Evolutionary conservation across 148 eudicot species (phyloP), one percentile per base, ranked within the genome.

Genomic region (Amaranthus palmeri): DNA sequence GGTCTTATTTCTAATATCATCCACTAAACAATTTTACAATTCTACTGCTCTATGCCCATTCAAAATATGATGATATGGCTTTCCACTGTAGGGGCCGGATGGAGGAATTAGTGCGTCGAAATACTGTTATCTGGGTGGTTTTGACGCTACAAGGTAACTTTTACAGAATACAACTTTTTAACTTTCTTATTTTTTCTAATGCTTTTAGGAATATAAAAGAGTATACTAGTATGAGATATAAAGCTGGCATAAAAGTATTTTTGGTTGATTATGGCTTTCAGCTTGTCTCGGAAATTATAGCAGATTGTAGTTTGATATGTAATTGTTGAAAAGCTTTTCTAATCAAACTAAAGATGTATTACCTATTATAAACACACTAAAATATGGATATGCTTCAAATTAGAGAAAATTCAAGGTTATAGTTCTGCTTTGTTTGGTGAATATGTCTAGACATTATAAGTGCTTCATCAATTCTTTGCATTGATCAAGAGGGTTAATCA

Each of bases 121-220:
- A 64, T 91, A 93, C 78, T 88, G 96, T 83, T 93, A 91, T 70
- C 79, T 93, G 81, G 98, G 98, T 68, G 98, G 98, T 65, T 93
- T 93, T 88, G 98, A 93, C 77, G 97, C 97, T 57, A 93, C 98
- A 78, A 93, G 98, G 97, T 93, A 72, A 79, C 43, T 44, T 59
- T 13, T 17, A 50, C 66, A 3, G 46, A 6, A 45, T 36, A 52
- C 14, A 64, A 14, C 6, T 46, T 56, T 2, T 49, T 44, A 8
- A 55, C 40, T 58, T 66, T 25, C 13, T 8, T 48, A 56, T 14
- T 14, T 10, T 5, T 48, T 48, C 49, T 0, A 25, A 14, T 58
- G 53, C 43, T 36, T 69, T 48, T 10, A 51, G 48, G 8, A 40
- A 52, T 0, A 46, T 63, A 49, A 59, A 52, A 18, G 58, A 65